phyloP scores from a whole-genome alignment of 495 filamentous ascomycete genomes.

The Aspergillus saccharolyticus region DNA sequence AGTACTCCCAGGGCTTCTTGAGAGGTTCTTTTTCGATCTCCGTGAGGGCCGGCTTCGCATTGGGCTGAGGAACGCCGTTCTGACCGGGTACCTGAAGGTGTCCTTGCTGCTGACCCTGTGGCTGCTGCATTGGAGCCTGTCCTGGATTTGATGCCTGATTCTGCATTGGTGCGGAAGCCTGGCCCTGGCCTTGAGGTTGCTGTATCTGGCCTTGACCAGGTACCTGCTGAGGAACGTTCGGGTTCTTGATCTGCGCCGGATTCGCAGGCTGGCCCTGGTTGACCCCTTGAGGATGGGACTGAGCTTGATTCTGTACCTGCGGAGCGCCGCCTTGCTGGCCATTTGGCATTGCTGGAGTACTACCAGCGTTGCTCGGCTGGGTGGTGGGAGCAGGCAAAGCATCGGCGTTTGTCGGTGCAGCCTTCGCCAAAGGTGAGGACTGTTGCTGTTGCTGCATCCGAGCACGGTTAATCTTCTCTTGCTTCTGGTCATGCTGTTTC shows the following conservation, averaged over 20 bases:
- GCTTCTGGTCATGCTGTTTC: conserved; percentile 77
- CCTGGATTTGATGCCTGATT: conserved; percentile 24
- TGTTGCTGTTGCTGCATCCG: conserved; percentile 36
- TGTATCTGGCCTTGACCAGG: conserved; percentile 23
- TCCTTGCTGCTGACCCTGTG: conserved; percentile 29
- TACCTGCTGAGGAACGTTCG: conserved; percentile 15
- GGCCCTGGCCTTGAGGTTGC: conserved; percentile 20
- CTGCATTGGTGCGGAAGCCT: conserved; percentile 22
- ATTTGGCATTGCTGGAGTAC: conserved; percentile 23
- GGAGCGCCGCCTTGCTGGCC: conserved; percentile 31
- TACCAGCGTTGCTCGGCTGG: conserved; percentile 27
- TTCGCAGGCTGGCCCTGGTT: conserved; percentile 19
- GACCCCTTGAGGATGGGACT: conserved; percentile 21
- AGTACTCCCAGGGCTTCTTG: conserved; percentile 91
- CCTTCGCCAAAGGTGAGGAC: conserved; percentile 47
- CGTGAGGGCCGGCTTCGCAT: conserved; percentile 15
- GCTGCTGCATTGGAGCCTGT: conserved; percentile 23
- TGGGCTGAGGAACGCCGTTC: conserved; percentile 27
- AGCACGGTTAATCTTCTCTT: conserved; percentile 51
- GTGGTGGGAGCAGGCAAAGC: conserved; percentile 40
- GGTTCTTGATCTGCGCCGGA: conserved; percentile 21
- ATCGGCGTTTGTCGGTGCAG: conserved; percentile 49
- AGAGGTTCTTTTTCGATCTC: conserved; percentile 40
- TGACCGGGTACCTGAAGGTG: conserved; percentile 43
- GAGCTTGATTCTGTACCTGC: conserved; percentile 26